Base-by-base conservation (phyloP, 208 protist genomes). In the Acanthamoeba healyi region DNA sequence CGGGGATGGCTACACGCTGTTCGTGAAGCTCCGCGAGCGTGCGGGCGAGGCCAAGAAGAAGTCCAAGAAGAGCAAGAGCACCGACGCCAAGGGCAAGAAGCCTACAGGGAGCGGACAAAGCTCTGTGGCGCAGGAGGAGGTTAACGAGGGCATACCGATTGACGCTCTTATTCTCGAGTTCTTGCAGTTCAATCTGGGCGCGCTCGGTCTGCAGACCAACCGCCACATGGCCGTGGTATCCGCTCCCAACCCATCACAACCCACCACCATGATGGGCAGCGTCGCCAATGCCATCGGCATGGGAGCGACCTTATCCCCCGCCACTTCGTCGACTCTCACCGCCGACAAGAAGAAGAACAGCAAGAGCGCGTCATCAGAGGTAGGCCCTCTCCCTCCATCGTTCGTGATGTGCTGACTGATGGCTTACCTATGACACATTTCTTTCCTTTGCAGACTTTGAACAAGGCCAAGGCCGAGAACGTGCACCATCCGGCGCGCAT, bases 121-220 rank as follows among this genome's bases (percentile, higher is more conserved):
- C 49, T 7, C 40, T 2, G 44, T 72, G 32, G 22, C 26, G 17
- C 56, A 94, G 46, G 84, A 96, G n/a, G 92, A 94, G 42, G 65
- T 67, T 2, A 72, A 89, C 49, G 49, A 94, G 7, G 94, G 91
- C 89, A 92, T 94, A 46, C 95, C 92, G 15, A 54, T 96, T 36
- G 67, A 74, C 2, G 54, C 67, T 0, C 86, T 96, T 56, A 61
- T 94, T 12, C 40, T 96, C 36, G 92, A 96, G 46, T 93, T 94
- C 14, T 6, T 96, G 40, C 91, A 96, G 86, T 63, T 94, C 34
- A 86, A 94, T 65, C 34, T 96, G 2, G 92, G 95, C 63, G 95
- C 93, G 7, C 65, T 94, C 44, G 95, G 95, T n/a, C 61, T 81
- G 24, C 70, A 81, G 70, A 34, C 70, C 34, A 81, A 40, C 14